These are phyloP conservation scores for Myrmaecium sp. DNA, from an alignment of 2,329 filamentous ascomycete genomes.

Conservation along the genomic window DNA sequence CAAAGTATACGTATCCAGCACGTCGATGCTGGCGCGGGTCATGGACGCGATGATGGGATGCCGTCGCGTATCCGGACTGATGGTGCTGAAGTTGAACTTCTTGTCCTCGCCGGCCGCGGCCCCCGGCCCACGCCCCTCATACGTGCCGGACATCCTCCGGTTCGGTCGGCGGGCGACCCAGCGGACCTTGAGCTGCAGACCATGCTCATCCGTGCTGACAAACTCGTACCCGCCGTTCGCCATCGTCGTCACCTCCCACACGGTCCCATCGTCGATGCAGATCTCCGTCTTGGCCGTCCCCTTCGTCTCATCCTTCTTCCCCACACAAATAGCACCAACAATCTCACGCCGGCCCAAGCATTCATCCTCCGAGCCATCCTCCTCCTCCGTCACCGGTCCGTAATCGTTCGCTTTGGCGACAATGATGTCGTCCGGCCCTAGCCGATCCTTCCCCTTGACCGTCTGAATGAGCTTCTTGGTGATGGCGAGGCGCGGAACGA, in stretches of 20 bases:
- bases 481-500: conserved; percentile 30
- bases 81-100: conserved; percentile 62
- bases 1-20: conserved; percentile 47
- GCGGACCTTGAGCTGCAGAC: conserved; percentile 42
- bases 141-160: conserved; percentile 12
- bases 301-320: conserved; percentile 36
- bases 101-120: conserved; percentile 14
- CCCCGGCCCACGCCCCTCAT: background rate
- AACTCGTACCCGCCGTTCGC: conserved; percentile 37
- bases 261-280: conserved; percentile 35
- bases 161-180: conserved; percentile 43
- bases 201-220: conserved; percentile 39
- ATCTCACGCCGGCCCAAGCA: conserved; percentile 36
- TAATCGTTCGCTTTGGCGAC: conserved; percentile 57
- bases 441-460: conserved; percentile 43
- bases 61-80: conserved; percentile 49
- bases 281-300: conserved; percentile 49
- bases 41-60: conserved; percentile 62
- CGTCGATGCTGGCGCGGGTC: conserved; percentile 45
- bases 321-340: conserved; percentile 51
- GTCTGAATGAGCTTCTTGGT: conserved; percentile 39
- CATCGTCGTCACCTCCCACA: conserved; percentile 27
- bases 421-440: conserved; percentile 54
- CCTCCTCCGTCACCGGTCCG: conserved; percentile 17
- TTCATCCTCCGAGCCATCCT: conserved; percentile 31